Evolutionary conservation across 2,329 filamentous ascomycete genomes (phyloP).

Genomic region (Chaetomiaceae sp.): DNA sequence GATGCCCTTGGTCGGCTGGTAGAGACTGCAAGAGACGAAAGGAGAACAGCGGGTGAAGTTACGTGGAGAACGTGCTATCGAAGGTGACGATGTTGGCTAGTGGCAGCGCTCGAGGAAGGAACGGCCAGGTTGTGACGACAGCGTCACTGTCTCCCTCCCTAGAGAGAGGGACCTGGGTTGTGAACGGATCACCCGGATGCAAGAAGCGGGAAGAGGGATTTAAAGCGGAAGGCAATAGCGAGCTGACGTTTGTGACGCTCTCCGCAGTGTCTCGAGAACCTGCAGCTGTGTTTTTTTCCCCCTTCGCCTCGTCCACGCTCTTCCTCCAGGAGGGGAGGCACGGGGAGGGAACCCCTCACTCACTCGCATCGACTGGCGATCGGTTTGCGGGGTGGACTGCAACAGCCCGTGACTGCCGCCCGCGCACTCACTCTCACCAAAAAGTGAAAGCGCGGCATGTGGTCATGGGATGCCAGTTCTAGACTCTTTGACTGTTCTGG

Average conservation of each 20-base stretch:
- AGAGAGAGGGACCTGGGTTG: neutral
- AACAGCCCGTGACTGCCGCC: neutral
- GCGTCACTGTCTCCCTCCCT: neutral
- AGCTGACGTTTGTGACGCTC: neutral
- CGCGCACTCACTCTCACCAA: neutral
- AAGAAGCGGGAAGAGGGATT: neutral
- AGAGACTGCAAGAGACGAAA: too few species aligned
- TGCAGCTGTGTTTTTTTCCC: too few species aligned
- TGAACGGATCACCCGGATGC: neutral
- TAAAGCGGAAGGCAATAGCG: neutral
- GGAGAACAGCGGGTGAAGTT: too few species aligned
- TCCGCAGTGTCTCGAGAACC: neutral
- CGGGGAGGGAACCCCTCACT: neutral
- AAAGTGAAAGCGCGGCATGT: neutral
- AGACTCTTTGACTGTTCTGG: slow-evolving; percentile 6
- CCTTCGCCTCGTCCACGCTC: neutral
- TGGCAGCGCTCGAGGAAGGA: too few species aligned
- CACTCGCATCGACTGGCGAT: neutral
- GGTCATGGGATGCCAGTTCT: slow-evolving; percentile 10
- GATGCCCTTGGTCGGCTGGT: too few species aligned
- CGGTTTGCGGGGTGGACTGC: neutral
- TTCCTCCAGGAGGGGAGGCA: neutral
- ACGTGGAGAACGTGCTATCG: too few species aligned
- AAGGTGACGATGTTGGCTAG: too few species aligned
- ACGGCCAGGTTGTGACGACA: neutral